Evolutionary conservation across 768 basidiomycete species (phyloP).

Genomic region (Boletus subcaerulescens): DNA sequence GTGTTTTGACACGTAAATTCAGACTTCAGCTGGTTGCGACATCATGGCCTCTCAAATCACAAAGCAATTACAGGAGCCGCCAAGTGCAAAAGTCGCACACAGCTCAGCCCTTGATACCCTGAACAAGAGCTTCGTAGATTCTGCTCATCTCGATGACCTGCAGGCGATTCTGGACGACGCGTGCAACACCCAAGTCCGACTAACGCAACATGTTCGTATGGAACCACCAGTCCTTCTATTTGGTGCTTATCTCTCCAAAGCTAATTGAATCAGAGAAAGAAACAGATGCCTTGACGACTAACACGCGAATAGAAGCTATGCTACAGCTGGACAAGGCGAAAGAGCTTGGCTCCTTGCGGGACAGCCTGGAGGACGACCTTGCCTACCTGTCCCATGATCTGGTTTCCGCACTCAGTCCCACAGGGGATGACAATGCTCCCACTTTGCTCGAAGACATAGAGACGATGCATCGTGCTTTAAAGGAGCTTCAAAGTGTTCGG

Average conservation of each 20-base stretch:
- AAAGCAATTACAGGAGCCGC: constrained; percentile 46
- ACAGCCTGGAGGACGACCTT: constrained; percentile 76
- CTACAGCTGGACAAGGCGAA: constrained; percentile 61
- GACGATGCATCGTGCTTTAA: constrained; percentile 69
- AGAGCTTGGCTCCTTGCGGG: constrained; percentile 71
- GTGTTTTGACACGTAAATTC: neutral
- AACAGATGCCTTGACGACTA: constrained; percentile 44
- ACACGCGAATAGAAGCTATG: constrained; percentile 47
- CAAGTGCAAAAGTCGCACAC: constrained; percentile 42
- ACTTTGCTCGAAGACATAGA: constrained; percentile 84
- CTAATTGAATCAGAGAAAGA: constrained; percentile 49
- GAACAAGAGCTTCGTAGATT: constrained; percentile 44
- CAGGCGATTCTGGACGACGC: constrained; percentile 44
- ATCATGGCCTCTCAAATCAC: constrained; percentile 45
- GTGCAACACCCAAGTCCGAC: constrained; percentile 36
- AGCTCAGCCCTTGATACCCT: constrained; percentile 35
- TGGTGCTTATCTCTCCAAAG: constrained; percentile 44
- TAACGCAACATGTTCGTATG: constrained; percentile 45
- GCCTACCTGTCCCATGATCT: constrained; percentile 63
- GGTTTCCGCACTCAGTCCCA: constrained; percentile 46
- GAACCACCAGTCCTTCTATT: constrained; percentile 12
- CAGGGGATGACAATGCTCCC: constrained; percentile 44
- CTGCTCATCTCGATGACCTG: constrained; percentile 50
- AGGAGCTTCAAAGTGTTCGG: constrained; percentile 72
- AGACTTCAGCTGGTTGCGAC: no score